Conservation (phyloP, 2,329 filamentous ascomycete species). For the Apiospora aurea region DNA sequence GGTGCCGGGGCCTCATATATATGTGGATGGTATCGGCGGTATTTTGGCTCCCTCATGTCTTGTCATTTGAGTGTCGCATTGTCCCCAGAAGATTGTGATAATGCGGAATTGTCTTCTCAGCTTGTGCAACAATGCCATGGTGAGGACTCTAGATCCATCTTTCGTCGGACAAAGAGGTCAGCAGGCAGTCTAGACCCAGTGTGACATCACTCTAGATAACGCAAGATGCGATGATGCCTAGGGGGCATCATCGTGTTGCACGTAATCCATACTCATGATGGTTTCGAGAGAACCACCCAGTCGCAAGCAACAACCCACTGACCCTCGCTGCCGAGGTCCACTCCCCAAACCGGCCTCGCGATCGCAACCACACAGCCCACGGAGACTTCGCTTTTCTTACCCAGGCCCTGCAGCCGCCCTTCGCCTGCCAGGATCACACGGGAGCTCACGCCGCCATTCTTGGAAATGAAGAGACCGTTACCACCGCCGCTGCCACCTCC, state of each 20-base stretch:
- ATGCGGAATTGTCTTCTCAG: not conserved
- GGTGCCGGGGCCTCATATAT: not conserved
- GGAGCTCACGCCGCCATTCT: slow-evolving; percentile 10
- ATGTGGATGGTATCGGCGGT: not conserved
- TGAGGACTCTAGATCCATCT: not conserved
- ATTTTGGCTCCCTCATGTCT: not conserved
- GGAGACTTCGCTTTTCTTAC: slow-evolving; percentile 36
- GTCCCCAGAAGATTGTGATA: not conserved
- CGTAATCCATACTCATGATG: not conserved
- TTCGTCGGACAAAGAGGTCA: not conserved
- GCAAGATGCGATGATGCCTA: not conserved
- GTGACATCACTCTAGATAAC: not conserved
- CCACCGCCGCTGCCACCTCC: not conserved
- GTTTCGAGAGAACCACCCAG: slow-evolving; percentile 40
- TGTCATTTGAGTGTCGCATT: not conserved
- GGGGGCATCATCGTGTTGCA: not conserved
- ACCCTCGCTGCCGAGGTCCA: slow-evolving; percentile 40
- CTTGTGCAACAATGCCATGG: not conserved
- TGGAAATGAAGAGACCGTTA: not conserved
- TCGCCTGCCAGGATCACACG: slow-evolving; percentile 39
- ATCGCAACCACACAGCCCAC: slow-evolving; percentile 42
- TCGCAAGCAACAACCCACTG: slow-evolving; percentile 47
- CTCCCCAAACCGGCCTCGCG: slow-evolving; percentile 47
- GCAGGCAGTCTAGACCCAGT: not conserved
- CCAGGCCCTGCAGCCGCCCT: slow-evolving; percentile 39